Percentiles rank a stretch among this genome's conserved stretches.
These are phyloP conservation scores for Mycena epipterygia DNA, from an alignment of 768 basidiomycete species.

Conservation along the genomic window DNA sequence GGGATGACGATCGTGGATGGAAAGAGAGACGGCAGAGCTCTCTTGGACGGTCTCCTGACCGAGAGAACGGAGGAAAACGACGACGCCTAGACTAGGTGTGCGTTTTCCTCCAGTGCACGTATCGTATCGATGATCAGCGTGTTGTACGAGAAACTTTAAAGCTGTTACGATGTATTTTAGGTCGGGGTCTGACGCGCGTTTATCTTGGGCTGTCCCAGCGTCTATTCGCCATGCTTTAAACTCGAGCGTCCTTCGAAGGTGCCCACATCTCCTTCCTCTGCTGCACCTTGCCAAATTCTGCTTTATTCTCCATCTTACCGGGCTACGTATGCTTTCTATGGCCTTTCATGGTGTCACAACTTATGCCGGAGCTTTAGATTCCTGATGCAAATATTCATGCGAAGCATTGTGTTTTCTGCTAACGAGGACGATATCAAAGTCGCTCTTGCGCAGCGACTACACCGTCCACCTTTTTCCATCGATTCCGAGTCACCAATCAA, in stretches of 20 bases:
- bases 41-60: slow-evolving; percentile 43
- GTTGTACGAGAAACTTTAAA: slow-evolving; percentile 29
- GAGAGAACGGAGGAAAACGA: slow-evolving; percentile 62
- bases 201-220: slow-evolving; percentile 15
- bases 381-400: slow-evolving; percentile 54
- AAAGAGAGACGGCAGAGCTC: slow-evolving; percentile 49
- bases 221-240: slow-evolving; percentile 18
- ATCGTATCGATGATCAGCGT: slow-evolving; percentile 31
- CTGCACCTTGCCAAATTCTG: neutral
- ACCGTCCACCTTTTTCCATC: slow-evolving; percentile 49
- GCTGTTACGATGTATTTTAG: slow-evolving; percentile 35
- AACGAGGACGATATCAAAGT: slow-evolving; percentile 47
- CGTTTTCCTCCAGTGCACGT: slow-evolving; percentile 20
- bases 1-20: slow-evolving; percentile 39
- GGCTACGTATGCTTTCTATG: neutral
- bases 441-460: slow-evolving; percentile 48
- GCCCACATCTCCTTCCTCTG: neutral
- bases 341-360: neutral
- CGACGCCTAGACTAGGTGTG: slow-evolving; percentile 65
- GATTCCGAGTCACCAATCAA: slow-evolving; percentile 42
- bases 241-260: neutral
- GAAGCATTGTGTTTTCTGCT: slow-evolving; percentile 43
- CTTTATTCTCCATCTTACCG: neutral
- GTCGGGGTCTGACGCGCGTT: slow-evolving; percentile 21
- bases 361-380: neutral